Conservation (phyloP, 257 asterid species). For the Henckelia pumila region DNA sequence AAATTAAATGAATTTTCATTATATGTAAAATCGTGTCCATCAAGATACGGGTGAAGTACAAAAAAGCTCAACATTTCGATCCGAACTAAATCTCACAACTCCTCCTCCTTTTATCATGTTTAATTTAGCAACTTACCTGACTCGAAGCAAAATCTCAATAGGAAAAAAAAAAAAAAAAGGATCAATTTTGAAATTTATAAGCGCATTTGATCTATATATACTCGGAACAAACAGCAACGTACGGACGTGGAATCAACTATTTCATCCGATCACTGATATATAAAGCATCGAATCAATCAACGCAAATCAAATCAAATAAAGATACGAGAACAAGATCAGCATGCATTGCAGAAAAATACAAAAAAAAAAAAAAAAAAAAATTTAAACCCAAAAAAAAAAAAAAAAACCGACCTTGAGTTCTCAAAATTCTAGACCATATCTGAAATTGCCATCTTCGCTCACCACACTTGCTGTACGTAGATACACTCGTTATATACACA, state of each 20-base stretch:
- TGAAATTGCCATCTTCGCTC: neutral
- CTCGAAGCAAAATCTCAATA: neutral
- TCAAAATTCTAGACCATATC: slow-evolving; percentile 3
- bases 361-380: no score
- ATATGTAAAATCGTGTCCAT: neutral
- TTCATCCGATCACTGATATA: neutral
- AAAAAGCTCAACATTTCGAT: neutral
- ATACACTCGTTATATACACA: neutral
- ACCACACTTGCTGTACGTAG: neutral
- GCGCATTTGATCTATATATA: neutral
- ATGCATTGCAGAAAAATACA: slow-evolving; percentile 1
- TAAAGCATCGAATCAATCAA: neutral
- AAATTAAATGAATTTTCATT: neutral
- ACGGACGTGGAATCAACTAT: no score
- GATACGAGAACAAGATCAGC: slow-evolving; percentile 21
- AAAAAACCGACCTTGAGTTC: slow-evolving; percentile 31
- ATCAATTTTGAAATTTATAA: no score
- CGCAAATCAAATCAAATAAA: neutral
- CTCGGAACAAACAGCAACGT: no score
- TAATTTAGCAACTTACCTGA: neutral
- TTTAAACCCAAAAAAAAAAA: neutral
- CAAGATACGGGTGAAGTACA: neutral
- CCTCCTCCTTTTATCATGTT: neutral
- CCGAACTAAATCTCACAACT: neutral
- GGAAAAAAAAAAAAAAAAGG: no score